Base-by-base conservation (phyloP, 306 rosid genomes). In the Quercus suber region DNA sequence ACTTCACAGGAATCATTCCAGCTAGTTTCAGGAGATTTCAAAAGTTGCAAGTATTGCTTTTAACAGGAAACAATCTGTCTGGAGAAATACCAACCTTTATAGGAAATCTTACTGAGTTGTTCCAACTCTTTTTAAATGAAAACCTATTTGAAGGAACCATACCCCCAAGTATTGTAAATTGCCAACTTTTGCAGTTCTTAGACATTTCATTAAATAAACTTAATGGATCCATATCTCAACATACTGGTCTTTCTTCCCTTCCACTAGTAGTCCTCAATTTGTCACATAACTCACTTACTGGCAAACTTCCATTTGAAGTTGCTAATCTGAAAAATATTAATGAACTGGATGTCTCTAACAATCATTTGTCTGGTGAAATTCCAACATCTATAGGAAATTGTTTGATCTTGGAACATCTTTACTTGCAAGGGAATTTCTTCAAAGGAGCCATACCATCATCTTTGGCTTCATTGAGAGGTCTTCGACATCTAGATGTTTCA, bases 381-480 rank as follows among this genome's bases (percentile, higher is more conserved):
- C 88, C 91, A 6, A 2, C 0, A 69, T 68, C 28, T 3, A 81
- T 87, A 4, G 80, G 84, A 25, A 73, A 33, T 1, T 87, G 88
- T 61, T 15, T 12, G 43, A 64, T 53, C 31, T 41, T 87, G 51
- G 91, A 79, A 43, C 7, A 20, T 23, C 83, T 89, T 28, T 21
- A 55, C 45, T 57, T 87, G 5, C 68, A 80, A 21, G 83, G 80
- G 0, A 87, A 82, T 20, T 74, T 17, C 19, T 79, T 89, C 20
- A 9, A 3, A 2, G 81, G 84, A 71, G 75, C 0, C 49, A 58
- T 87, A 37, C 93, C 91, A 53, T 73, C 88, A 20, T 53, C 83
- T 28, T 52, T 87, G 57, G 84, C 75, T 74, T 79, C 79, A 35
- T 33, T 82, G 57, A 87, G 30, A 69, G 81, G 82, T 73, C 81